A percentile compares a stretch with the other conserved stretches of the same genome.
Conservation (phyloP, 192 early-diverging fungal species). For the Helicostylum pulchrum region DNA sequence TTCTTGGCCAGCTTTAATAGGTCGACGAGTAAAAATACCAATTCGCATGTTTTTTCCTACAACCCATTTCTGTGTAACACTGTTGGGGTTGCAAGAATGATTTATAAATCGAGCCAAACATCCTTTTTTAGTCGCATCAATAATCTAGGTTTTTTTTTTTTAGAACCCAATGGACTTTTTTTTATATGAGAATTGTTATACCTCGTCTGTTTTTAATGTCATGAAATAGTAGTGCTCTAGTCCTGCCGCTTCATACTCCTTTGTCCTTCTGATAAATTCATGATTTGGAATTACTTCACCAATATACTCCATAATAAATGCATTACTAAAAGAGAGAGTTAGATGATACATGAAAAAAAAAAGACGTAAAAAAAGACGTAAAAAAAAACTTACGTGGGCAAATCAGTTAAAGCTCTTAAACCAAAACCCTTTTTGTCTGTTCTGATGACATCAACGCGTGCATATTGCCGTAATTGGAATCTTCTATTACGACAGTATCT, state of each 20-base stretch:
- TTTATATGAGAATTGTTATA: slow-evolving; percentile 22
- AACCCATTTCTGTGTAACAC: slow-evolving; percentile 95
- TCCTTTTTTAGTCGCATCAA: slow-evolving; percentile 93
- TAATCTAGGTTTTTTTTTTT: slow-evolving; percentile 51
- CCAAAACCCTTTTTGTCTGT: slow-evolving; percentile 95
- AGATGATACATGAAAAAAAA: background rate
- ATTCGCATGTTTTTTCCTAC: slow-evolving; percentile 85
- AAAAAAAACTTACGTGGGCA: slow-evolving; percentile 54
- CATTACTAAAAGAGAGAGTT: slow-evolving; percentile 47
- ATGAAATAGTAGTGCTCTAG: slow-evolving; percentile 98
- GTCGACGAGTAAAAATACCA: slow-evolving; percentile 89
- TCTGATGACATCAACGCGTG: slow-evolving; percentile 80
- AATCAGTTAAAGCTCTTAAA: slow-evolving; percentile 64
- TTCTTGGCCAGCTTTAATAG: slow-evolving; percentile 79
- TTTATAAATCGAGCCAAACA: slow-evolving; percentile 97
- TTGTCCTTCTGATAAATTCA: slow-evolving; percentile 80
- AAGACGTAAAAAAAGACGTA: background rate
- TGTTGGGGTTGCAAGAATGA: slow-evolving; percentile 96
- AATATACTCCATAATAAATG: slow-evolving; percentile 97
- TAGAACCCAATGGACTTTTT: background rate
- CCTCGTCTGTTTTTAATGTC: slow-evolving; percentile 88
- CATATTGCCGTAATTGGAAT: slow-evolving; percentile 84
- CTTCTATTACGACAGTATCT: slow-evolving; percentile 88
- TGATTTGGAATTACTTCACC: slow-evolving; percentile 88
- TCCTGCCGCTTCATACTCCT: slow-evolving; percentile 77